Percentiles rank a stretch among this genome's conserved stretches.
phyloP scores from a whole-genome alignment of 1,284 basidiomycete species.

The Hemileia vastatrix region DNA sequence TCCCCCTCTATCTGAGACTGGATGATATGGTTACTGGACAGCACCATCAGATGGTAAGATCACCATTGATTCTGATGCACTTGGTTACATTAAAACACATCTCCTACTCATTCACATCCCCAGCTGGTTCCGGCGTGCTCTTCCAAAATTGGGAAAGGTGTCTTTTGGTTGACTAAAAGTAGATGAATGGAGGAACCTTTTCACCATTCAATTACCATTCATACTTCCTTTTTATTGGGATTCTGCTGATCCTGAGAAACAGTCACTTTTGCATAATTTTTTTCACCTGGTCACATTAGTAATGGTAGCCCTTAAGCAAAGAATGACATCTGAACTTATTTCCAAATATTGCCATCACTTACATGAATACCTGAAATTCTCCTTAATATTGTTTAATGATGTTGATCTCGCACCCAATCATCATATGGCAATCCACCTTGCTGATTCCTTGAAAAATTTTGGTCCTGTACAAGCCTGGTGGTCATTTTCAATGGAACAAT shows the following conservation, averaged over 20 bases:
- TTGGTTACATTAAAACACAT: neutral
- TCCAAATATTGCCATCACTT: constrained; percentile 1
- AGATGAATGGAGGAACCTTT: constrained; percentile 13
- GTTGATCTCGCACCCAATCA: neutral
- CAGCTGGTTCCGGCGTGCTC: constrained; percentile 1
- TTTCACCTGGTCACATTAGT: constrained; percentile 6
- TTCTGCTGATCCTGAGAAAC: neutral
- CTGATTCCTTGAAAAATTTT: constrained; percentile 5
- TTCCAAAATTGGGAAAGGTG: constrained; percentile 2
- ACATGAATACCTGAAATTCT: neutral
- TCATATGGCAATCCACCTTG: constrained; percentile 5
- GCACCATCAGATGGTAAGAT: neutral
- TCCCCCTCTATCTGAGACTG: too few species aligned
- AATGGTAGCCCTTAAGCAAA: neutral
- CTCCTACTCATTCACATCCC: constrained; percentile 6
- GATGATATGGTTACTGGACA: too few species aligned
- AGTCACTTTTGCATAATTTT: constrained; percentile 12
- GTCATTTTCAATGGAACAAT: constrained; percentile 5
- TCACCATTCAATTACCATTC: constrained; percentile 7
- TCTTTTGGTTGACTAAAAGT: constrained; percentile 10
- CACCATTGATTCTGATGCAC: neutral
- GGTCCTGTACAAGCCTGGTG: constrained; percentile 2
- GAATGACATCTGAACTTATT: neutral
- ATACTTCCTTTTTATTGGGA: constrained; percentile 11
- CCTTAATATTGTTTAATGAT: neutral